These are phyloP conservation scores for Monilinia fructicola DNA, from an alignment of 2,329 filamentous ascomycete species.

Conservation along the genomic window DNA sequence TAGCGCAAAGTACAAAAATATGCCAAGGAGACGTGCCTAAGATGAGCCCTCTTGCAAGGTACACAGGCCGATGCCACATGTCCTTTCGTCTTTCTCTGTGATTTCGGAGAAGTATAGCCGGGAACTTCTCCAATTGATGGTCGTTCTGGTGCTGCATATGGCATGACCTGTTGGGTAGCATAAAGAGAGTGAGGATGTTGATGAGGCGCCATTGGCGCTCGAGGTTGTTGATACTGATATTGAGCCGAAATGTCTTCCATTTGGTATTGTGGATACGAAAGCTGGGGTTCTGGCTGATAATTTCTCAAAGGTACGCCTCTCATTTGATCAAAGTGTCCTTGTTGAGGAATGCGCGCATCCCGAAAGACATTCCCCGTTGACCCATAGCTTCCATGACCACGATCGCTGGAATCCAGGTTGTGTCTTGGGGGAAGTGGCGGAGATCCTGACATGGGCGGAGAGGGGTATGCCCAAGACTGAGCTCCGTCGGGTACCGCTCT, in stretches of 20 bases:
- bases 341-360: constrained; percentile 39
- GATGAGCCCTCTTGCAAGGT: constrained; percentile 81
- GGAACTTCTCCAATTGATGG: constrained; percentile 47
- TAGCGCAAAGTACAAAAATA: constrained; percentile 35
- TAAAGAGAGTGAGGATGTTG: constrained; percentile 33
- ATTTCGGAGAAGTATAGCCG: constrained; percentile 56
- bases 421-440: constrained; percentile 59
- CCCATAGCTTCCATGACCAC: constrained; percentile 50
- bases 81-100: constrained; percentile 69
- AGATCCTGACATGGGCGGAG: constrained; percentile 73
- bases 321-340: constrained; percentile 34
- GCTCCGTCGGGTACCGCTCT: constrained; percentile 56
- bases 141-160: constrained; percentile 36
- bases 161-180: constrained; percentile 28
- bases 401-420: constrained; percentile 57
- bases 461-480: constrained; percentile 63
- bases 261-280: constrained; percentile 34
- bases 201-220: constrained; percentile 29
- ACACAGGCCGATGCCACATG: constrained; percentile 84
- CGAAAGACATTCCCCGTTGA: constrained; percentile 52
- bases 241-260: constrained; percentile 32
- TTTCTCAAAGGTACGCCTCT: constrained; percentile 41
- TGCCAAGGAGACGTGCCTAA: constrained; percentile 50
- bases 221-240: constrained; percentile 32
- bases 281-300: constrained; percentile 43